A percentile compares a stretch with the other conserved stretches of the same genome.
Evolutionary conservation across 2,329 filamentous ascomycete genomes (phyloP).

Genomic region (Arthrobotrys sinensis): DNA sequence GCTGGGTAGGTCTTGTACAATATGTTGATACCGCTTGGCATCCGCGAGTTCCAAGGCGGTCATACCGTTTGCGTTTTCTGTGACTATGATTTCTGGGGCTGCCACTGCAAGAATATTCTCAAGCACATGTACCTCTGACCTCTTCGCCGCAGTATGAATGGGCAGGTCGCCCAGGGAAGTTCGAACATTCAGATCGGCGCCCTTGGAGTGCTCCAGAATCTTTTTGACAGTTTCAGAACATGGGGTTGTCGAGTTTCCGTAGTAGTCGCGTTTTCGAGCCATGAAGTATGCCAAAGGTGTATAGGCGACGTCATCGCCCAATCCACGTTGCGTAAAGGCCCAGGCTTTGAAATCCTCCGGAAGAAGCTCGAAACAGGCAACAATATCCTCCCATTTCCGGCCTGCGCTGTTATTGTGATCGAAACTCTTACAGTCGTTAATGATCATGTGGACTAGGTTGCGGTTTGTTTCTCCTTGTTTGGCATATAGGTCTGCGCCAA

Average conservation of each 20-base stretch:
- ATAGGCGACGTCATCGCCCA: slow-evolving; percentile 72
- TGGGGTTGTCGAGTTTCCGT: slow-evolving; percentile 35
- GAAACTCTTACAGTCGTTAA: slow-evolving; percentile 66
- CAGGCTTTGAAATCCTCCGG: slow-evolving; percentile 70
- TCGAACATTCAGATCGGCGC: slow-evolving; percentile 70
- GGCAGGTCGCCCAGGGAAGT: slow-evolving; percentile 69
- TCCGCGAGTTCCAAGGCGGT: slow-evolving; percentile 62
- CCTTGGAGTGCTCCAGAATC: slow-evolving; percentile 73
- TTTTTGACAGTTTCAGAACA: slow-evolving; percentile 69
- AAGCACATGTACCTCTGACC: slow-evolving; percentile 20
- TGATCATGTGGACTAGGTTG: slow-evolving; percentile 79
- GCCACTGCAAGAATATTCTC: slow-evolving; percentile 63
- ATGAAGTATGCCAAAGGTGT: slow-evolving; percentile 76
- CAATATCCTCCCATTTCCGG: slow-evolving; percentile 66
- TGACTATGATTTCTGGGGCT: slow-evolving; percentile 62
- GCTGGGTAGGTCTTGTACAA: slow-evolving; percentile 26
- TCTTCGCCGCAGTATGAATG: slow-evolving; percentile 66
- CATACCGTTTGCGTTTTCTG: slow-evolving; percentile 64
- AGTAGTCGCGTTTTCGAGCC: slow-evolving; percentile 68
- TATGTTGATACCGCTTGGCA: slow-evolving; percentile 50
- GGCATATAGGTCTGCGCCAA: slow-evolving; percentile 78
- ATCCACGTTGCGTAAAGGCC: slow-evolving; percentile 72
- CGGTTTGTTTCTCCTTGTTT: slow-evolving; percentile 73
- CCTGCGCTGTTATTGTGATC: slow-evolving; percentile 60
- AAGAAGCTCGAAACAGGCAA: slow-evolving; percentile 73